Evolutionary conservation across 2,329 filamentous ascomycete genomes (phyloP), one percentile per base, ranked within the genome.

Genomic region (Phialemoniopsis sp.): DNA sequence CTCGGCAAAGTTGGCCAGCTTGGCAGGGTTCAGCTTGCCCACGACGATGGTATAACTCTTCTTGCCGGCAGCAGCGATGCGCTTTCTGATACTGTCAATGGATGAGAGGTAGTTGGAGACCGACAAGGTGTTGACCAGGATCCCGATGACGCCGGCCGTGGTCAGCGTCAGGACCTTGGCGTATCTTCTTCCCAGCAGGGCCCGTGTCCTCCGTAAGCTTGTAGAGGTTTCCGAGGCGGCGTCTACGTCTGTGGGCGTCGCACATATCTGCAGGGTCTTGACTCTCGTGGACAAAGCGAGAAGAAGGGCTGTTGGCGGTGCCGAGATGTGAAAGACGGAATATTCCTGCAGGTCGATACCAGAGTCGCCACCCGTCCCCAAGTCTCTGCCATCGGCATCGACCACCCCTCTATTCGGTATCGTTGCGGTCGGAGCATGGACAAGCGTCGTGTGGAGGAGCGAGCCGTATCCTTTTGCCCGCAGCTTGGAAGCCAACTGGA

Each of bases 41-140:
- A 98, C 93, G 3, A 98, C 93, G 35, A 98, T 88, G 2, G 91
- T 88, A 60, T 98, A 98, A 58, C 80, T 86, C 67, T 97, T 98
- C 68, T 97, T 97, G 10, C 89, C 90, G 0, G 88, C 87, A 0
- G 72, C 74, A 0, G 79, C 75, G 49, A 98, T 95, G 45, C 82
- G 78, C 8, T 68, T 61, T 43, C 86, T 82, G 26, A 96, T 75
- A 39, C 85, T 74, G 13, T 85, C 75, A 31, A 97, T 80, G 0
- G 90, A 89, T 13, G 80, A 69, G 46, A 96, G 75, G 66, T 96
- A 97, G 58, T 96, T 94, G 43, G 85, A 82, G 6, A 97, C 89
- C 16, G 86, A 91, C 5, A 98, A 79, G 0, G 93, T 98, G 63
- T 97, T 97, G 62, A 98, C 89, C 2, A 98, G 71, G 45, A 98